Evolutionary conservation across 1,139 yeast species (phyloP), one percentile per base, ranked within the genome.

Genomic region (Magnusiomyces clavatus): DNA sequence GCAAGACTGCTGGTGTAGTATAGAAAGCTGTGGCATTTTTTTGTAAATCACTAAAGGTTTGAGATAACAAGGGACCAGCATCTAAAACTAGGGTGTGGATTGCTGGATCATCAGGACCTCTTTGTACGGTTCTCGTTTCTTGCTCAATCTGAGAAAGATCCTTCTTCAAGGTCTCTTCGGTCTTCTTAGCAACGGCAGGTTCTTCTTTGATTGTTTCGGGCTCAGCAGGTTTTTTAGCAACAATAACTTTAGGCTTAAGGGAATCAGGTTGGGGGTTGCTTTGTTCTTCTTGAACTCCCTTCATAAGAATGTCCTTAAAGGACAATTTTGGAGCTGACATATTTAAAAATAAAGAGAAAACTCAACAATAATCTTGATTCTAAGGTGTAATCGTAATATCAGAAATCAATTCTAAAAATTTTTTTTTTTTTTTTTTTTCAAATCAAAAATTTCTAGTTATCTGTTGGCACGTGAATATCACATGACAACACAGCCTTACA

Each of bases 31-130:
- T 69, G 0, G 96, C 97, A 63, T 76, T 78, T 56, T 77, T 80
- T 64, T 83, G 83, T 54, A 89, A 74, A 37, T 82, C 78, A 1
- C 88, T 76, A n/a, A 86, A 86, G 6, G 94, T 77, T 63, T 86
- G 94, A 1, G 95, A 85, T 60, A 92, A 84, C 61, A 92, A 73
- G 11, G 98, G 98, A 52, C 96, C 95, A 6, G 97, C 97, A 76
- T 92, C 98, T 59, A 92, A 75, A 14, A 92, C 84, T 54, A 92
- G 72, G 41, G 29, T 45, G 17, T 45, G 42, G 13, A 45, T 34
- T 3, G 12, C 11, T 11, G 48, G 48, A 10, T 37, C 48, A 17
- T 41, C 48, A 5, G 41, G 42, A 6, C 24, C 29, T 13, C 31
- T 16, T 5, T 45, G 40, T 2, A 45, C 48, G n/a, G 48, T 45